These are phyloP conservation scores for Actinomortierella wolfii DNA, from an alignment of 371 early-diverging fungal species.

Conservation along the genomic window DNA sequence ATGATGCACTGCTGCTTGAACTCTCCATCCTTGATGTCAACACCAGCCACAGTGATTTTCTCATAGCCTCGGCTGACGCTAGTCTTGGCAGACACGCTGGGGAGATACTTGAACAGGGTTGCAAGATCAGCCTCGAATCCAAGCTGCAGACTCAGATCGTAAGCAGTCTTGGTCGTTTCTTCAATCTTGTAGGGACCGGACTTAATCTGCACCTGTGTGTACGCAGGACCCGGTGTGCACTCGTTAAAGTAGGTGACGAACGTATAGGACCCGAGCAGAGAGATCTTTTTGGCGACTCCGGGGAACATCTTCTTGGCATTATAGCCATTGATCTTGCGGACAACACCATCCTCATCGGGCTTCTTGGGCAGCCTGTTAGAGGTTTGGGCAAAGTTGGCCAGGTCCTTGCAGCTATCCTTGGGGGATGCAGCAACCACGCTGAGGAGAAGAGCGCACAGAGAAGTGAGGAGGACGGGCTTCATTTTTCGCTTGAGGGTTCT, in stretches of 20 bases:
- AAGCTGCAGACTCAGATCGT: constrained; percentile 17
- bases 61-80: constrained; percentile 11
- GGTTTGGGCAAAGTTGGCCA: constrained; percentile 14
- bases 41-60: constrained; percentile 7
- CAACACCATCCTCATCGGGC: constrained; percentile 14
- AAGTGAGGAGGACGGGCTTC: background rate
- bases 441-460: constrained; percentile 11
- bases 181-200: constrained; percentile 12
- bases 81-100: constrained; percentile 7
- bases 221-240: constrained; percentile 5
- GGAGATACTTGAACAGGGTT: constrained; percentile 11
- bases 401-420: constrained; percentile 11
- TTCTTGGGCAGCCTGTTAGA: constrained; percentile 6
- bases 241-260: constrained; percentile 16
- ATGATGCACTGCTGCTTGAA: constrained; percentile 19
- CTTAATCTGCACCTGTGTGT: constrained; percentile 13
- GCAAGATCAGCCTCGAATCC: constrained; percentile 14
- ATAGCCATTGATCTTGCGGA: constrained; percentile 6
- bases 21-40: constrained; percentile 12
- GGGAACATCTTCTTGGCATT: constrained; percentile 29
- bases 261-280: constrained; percentile 9
- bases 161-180: constrained; percentile 11
- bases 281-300: background rate
- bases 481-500: constrained; percentile 3
- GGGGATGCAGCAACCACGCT: constrained; percentile 8